Conservation (phyloP, 83 land plant genomes). For the Larix sibirica region DNA sequence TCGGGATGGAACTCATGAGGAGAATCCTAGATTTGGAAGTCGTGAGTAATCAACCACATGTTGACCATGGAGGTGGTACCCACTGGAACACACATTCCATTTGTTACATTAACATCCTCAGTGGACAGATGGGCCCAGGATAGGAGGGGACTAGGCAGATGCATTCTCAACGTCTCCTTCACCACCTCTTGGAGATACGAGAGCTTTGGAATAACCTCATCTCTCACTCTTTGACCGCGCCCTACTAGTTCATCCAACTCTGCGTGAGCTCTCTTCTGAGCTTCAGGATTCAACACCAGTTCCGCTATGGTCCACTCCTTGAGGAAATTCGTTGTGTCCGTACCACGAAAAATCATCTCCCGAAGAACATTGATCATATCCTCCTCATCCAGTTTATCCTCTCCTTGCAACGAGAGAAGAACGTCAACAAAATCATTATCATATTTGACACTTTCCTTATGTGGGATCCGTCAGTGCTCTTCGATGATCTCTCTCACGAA, state of each 20-base stretch:
- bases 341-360: too few species aligned
- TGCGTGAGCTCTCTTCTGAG: constrained; percentile 26
- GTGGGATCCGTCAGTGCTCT: too few species aligned
- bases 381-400: too few species aligned
- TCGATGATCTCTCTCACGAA: too few species aligned
- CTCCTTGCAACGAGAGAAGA: too few species aligned
- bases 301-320: constrained; percentile 42
- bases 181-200: constrained; percentile 38
- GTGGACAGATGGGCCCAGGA: constrained; percentile 58
- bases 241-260: constrained; percentile 42
- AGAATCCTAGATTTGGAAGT: too few species aligned
- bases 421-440: too few species aligned
- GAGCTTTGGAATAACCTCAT: constrained; percentile 39
- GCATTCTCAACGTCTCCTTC: constrained; percentile 29
- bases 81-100: not conserved
- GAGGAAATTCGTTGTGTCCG: constrained; percentile 25
- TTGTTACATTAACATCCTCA: constrained; percentile 20
- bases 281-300: too few species aligned
- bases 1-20: too few species aligned
- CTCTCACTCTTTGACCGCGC: not conserved
- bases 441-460: too few species aligned
- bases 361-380: too few species aligned
- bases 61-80: constrained; percentile 75
- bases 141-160: constrained; percentile 47
- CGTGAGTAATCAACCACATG: constrained; percentile 49